phyloP scores from a whole-genome alignment of 495 filamentous ascomycete genomes.

The Chaetomium fimeti region DNA sequence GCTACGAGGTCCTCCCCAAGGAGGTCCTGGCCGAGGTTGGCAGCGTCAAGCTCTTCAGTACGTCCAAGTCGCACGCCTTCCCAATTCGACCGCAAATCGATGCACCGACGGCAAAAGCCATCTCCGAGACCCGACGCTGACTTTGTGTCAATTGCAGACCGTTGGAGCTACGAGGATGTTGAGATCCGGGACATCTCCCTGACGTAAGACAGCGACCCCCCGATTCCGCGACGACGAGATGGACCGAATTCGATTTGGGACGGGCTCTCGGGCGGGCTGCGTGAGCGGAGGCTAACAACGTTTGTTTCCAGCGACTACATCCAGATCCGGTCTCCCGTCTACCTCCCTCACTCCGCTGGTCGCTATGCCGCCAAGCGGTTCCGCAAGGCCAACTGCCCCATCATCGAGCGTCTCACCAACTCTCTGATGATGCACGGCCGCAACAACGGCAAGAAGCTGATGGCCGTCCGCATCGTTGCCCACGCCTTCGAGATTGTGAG shows the following conservation, averaged over 20 bases:
- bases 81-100: conserved; percentile 8
- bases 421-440: conserved; percentile 99
- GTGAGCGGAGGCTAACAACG: conserved; percentile 47
- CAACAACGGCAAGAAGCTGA: conserved; percentile 99
- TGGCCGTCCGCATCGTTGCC: conserved; percentile 98
- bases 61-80: conserved; percentile 56
- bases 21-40: conserved; percentile 88
- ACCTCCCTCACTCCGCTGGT: conserved; percentile 96
- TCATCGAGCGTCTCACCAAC: conserved; percentile 99
- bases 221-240: conserved; percentile 8
- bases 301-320: conserved; percentile 84
- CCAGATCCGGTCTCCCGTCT: conserved; percentile 97
- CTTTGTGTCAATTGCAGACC: conserved; percentile 35
- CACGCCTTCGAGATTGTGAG: conserved; percentile 99
- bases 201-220: conserved; percentile 68
- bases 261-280: conserved; percentile 14
- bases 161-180: conserved; percentile 93
- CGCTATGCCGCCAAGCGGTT: conserved; percentile 99
- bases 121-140: conserved; percentile 29
- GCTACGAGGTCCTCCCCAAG: conserved; percentile 86
- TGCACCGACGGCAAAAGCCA: conserved; percentile 17
- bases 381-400: conserved; percentile 99
- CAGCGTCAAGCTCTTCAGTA: conserved; percentile 92
- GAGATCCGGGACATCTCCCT: conserved; percentile 99
- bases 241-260: conserved; percentile 1